These are phyloP conservation scores for Aspergillus chevalieri DNA, from an alignment of 2,329 filamentous ascomycete genomes.

Conservation along the genomic window DNA sequence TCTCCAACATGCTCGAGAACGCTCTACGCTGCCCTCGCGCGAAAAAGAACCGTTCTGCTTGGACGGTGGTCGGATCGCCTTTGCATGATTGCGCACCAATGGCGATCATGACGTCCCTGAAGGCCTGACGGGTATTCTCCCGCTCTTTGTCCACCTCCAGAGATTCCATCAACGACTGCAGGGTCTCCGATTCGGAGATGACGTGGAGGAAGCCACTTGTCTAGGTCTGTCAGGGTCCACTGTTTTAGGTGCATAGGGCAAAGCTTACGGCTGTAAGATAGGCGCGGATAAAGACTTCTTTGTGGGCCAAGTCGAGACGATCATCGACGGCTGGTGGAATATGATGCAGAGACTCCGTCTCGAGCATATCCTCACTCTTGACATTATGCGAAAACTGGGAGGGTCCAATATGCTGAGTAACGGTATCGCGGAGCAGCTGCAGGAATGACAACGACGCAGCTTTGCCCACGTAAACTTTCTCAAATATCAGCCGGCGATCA, in stretches of 20 bases:
- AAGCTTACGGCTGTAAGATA: conserved; percentile 22
- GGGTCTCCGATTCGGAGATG: conserved; percentile 21
- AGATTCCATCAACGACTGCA: conserved; percentile 15
- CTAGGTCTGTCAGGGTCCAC: conserved; percentile 12
- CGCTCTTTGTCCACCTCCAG: conserved; percentile 8
- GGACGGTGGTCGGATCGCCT: conserved; percentile 22
- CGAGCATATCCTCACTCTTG: conserved; percentile 49
- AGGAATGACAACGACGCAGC: conserved; percentile 48
- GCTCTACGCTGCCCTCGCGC: conserved; percentile 44
- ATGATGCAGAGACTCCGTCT: conserved; percentile 38
- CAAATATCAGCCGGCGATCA: no score
- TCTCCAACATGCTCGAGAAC: conserved; percentile 48
- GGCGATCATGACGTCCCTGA: conserved; percentile 44
- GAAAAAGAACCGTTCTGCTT: conserved; percentile 39
- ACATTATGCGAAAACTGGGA: conserved; percentile 50
- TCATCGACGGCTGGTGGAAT: conserved; percentile 28
- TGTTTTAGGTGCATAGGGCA: no score
- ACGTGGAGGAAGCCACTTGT: conserved; percentile 38
- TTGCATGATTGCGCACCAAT: conserved; percentile 48
- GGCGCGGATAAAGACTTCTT: conserved; percentile 27
- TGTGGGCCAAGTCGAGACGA: conserved; percentile 23
- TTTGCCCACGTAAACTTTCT: conserved; percentile 25
- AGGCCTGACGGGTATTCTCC: conserved; percentile 24
- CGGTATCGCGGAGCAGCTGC: conserved; percentile 46
- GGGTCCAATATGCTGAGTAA: conserved; percentile 48